Evolutionary conservation across 2,329 filamentous ascomycete species (phyloP), one percentile per base, ranked within the genome.

Genomic region (Hymenoscyphus fraxineus): DNA sequence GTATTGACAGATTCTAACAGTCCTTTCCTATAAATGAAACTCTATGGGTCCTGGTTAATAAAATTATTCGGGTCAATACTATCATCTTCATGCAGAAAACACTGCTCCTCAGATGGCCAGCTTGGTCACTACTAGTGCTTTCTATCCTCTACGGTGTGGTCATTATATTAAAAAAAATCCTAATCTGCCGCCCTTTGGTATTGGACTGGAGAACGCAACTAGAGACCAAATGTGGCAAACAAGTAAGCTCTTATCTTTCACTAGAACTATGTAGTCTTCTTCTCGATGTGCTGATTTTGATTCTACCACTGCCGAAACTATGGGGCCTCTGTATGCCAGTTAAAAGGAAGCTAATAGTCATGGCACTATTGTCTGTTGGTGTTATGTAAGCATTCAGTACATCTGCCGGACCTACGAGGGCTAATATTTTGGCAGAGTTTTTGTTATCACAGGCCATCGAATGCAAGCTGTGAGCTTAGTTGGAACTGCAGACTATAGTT

Each of bases 21-120:
- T 59, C 58, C 10, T 9, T 59, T 7, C n/a, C 44, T 10, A 22
- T 59, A 6, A 59, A 59, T 59, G 35, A 59, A n/a, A 59, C 39
- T 12, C 15, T 59, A 16, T 59, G 58, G 58, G 19, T 38, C 19
- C 38, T 31, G 6, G 39, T 44, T 3, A 59, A 59, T 22, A 59
- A 38, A 10, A 19, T 59, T 27, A 15, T 59, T 40, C 58, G 19
- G 22, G 19, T 44, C 4, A 59, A 38, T 13, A 16, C 58, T 59
- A 13, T 41, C 15, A 9, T 59, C 6, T 44, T 39, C 19, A 40
- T 44, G 13, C 16, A 41, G 13, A 47, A 19, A 44, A 13, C 27
- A 4, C 44, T 59, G 15, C n/a, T 6, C 38, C 22, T 44, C 16
- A 44, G 6, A 4, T 44, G 27, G 13, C 15, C 35, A 15, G 35